Evolutionary conservation across 768 basidiomycete genomes (phyloP), one percentile per base, ranked within the genome.

Genomic region (Agaricus blazei): DNA sequence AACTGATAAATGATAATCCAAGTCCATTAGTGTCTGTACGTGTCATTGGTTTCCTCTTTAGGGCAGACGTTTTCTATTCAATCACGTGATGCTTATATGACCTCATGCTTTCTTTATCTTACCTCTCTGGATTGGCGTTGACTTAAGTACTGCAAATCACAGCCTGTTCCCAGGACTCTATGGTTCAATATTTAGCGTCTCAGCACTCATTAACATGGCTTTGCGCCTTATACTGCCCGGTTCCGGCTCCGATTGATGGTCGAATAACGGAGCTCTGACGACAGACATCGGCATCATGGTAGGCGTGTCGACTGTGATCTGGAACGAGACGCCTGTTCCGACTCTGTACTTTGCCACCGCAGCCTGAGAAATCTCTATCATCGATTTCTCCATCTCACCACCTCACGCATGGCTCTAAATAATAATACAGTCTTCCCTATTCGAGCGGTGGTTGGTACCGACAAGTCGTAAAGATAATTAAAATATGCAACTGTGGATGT

Each of bases 21-120:
- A 48, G 34, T 6, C 48, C 47, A 54, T 43, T 38, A 42, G 45
- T 54, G 38, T 49, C 47, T 48, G 57, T 53, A 58, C 52, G 51
- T 58, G 57, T 58, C 52, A 47, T 12, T 45, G 36, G 48, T 47
- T 53, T 23, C 3, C 9, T n/a, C 31, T 40, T 58, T 47, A 58
- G 52, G 57, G 57, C 51, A 58, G 57, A 52, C 47, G 23, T 40
- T 48, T 48, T 4, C 24, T 29, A 37, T 15, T 34, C 5, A 34
- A 19, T 19, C 56, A 57, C 56, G 51, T 51, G 48, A 52, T 26
- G 19, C 19, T 19, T 19, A 19, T 9, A 9, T 29, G 11, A n/a
- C n/a, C n/a, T n/a, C n/a, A n/a, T n/a, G n/a, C 9, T 48, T n/a
- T 8, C 34, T 11, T 34, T 34, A 7, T 34, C 34, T 8, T 8